Conservation (phyloP, 768 basidiomycete species). For the Zangia roseola region DNA sequence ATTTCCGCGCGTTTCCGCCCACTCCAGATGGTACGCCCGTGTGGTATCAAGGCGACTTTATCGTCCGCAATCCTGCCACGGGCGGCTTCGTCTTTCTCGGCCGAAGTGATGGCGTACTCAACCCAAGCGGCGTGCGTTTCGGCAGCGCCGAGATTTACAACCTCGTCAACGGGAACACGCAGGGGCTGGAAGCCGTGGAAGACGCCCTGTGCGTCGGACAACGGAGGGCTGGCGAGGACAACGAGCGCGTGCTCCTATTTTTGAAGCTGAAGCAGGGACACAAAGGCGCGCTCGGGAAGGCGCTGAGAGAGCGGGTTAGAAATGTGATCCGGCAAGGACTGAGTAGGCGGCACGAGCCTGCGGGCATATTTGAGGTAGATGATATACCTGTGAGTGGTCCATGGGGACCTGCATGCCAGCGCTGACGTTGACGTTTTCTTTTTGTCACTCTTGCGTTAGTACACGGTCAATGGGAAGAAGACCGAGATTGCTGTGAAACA, state of each 20-base stretch:
- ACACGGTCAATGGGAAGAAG: conserved; percentile 76
- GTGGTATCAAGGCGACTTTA: conserved; percentile 71
- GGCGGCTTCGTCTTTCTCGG: conserved; percentile 63
- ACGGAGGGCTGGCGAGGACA: conserved; percentile 54
- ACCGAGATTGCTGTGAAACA: conserved; percentile 80
- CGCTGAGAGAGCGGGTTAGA: conserved; percentile 58
- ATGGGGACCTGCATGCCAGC: background rate
- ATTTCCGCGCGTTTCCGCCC: conserved; percentile 65
- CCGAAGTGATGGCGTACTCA: conserved; percentile 70
- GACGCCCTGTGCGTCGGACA: conserved; percentile 77
- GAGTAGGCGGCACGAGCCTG: conserved; percentile 75
- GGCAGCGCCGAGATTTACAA: conserved; percentile 80
- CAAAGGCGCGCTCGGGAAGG: conserved; percentile 48
- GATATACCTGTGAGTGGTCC: conserved; percentile 62
- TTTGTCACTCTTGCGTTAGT: conserved; percentile 40
- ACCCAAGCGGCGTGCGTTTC: conserved; percentile 80
- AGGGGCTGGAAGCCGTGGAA: conserved; percentile 54
- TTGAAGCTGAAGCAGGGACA: conserved; percentile 58
- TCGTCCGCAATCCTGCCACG: conserved; percentile 59
- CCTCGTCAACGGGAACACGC: conserved; percentile 41
- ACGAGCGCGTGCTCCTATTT: conserved; percentile 78
- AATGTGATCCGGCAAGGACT: conserved; percentile 54
- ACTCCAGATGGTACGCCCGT: conserved; percentile 38
- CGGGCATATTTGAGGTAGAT: conserved; percentile 58
- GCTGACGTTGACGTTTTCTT: background rate